Evolutionary conservation across 345 rosid genomes (phyloP), one percentile per base, ranked within the genome.

Genomic region (Leavenworthia alabamica): DNA sequence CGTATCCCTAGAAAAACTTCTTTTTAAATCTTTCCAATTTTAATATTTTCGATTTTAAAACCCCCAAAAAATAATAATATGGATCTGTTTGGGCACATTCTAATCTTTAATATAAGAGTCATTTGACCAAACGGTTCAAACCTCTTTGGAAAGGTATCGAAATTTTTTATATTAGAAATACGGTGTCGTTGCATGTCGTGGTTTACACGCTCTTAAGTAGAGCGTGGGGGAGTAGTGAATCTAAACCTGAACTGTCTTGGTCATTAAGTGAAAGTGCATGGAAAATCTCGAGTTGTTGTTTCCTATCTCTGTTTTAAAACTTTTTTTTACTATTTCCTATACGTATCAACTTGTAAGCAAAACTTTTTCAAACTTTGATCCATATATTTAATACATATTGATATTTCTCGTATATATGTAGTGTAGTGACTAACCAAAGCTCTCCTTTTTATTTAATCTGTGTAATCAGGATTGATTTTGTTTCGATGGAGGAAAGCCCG

Each of bases 401-500:
- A 47, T 33, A 2, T 28, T 7, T 16, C 15, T 13, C 26, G 8
- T 41, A 7, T 2, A 53, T 42, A 53, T 6, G n/a, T 15, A 17
- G 4, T 11, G 28, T 20, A 57, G 50, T 29, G 57, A 70, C 58
- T 6, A 13, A 70, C 58, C 4, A 13, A 54, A 62, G 2, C 57
- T 60, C 42, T 2, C 15, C 16, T 10, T 14, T 22, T 36, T 0
- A 36, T 1, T 53, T 1, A 4, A 8, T 13, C 8, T 52, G 24
- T 52, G 12, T 52, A n/a, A 51, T 37, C 61, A 15, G 29, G 60
- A 14, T 39, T n/a, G 60, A 14, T 23, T 23, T 20, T 13, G 27
- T 54, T 61, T 45, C 63, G 67, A 82, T 81, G 84, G 80, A 77
- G 74, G 74, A 72, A 58, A 72, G 54, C 69, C 73, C 75, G 45